Base-by-base conservation (phyloP, 2,329 filamentous ascomycete genomes). In the Scytalidium lignicola region DNA sequence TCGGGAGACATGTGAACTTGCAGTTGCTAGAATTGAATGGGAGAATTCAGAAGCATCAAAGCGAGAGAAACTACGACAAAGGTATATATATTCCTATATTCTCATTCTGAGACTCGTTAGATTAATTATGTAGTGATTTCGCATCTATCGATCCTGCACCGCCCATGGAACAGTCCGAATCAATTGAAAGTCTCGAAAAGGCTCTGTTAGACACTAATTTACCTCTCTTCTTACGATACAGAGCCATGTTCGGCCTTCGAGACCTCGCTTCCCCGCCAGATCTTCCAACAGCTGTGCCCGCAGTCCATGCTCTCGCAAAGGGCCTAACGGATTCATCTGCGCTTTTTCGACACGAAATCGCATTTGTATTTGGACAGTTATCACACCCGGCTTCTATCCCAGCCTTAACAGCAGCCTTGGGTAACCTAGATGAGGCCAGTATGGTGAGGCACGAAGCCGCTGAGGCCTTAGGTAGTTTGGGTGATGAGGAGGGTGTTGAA, bases 381-480 rank as follows among this genome's bases (percentile, higher is more conserved):
- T 90, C 88, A 48, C 93, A 99, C 65, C 93, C 93, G 1, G 92
- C 92, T n/a, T 96, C 90, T 1, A 96, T 99, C 58, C 91, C 93
- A 3, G 89, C 89, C 51, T 79, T 99, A 51, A 86, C 86, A 15
- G 82, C 80, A 46, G 83, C 88, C 1, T 75, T 99, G 51, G 86
- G 86, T 61, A 78, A 99, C 66, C 72, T 80, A 44, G 75, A 88
- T 48, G 93, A 99, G 72, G 86, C 82, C 20, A 90, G 91, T 62
- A 99, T 99, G 93, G 93, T 99, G 49, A 85, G 93, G 49, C 93
- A 99, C 65, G 93, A 99, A 71, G 95, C 93, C 44, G 93, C 95
- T 1, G 93, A 99, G 72, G 93, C 93, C 20, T 80, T 99, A 21
- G 93, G 93, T 21, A 95, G 91, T 62, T 76, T 99, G 26, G 95